Percentiles rank a stretch among this genome's conserved stretches.
Evolutionary conservation across 306 rosid genomes (phyloP).

Genomic region (Begonia peltatifolia): DNA sequence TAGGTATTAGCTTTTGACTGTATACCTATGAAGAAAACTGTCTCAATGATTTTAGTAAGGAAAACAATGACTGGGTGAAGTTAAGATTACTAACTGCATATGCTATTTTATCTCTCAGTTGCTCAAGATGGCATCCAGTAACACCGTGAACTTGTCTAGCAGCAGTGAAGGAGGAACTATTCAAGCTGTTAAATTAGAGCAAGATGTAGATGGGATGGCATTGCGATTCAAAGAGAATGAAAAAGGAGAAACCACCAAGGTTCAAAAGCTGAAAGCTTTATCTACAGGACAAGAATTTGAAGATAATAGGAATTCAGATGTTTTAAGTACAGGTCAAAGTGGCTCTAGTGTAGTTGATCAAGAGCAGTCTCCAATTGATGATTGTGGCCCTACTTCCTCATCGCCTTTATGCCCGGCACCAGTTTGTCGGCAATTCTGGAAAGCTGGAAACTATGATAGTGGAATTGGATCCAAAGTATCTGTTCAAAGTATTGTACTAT

Average conservation of each 20-base stretch:
- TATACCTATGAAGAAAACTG: too few species aligned
- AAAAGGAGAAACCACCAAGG: conserved; percentile 11
- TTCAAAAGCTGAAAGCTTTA: conserved; percentile 10
- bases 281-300: conserved; percentile 24
- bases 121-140: conserved; percentile 33
- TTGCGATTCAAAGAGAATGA: conserved; percentile 8
- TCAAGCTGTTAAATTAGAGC: conserved; percentile 40
- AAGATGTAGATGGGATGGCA: conserved; percentile 11
- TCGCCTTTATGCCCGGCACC: conserved; percentile 51
- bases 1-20: too few species aligned
- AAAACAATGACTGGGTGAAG: too few species aligned
- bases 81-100: too few species aligned
- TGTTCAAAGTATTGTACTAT: conserved; percentile 43
- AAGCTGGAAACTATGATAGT: conserved; percentile 69
- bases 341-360: conserved; percentile 58
- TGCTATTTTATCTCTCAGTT: neutral
- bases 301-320: conserved; percentile 38
- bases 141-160: conserved; percentile 60
- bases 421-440: conserved; percentile 74
- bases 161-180: conserved; percentile 26
- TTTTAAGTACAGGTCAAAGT: conserved; percentile 44
- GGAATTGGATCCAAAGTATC: conserved; percentile 31
- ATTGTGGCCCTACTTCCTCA: conserved; percentile 36
- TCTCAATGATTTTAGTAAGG: too few species aligned
- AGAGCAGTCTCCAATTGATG: conserved; percentile 45